Base-by-base conservation (phyloP, 257 asterid species). In the Fraxinus americana region DNA sequence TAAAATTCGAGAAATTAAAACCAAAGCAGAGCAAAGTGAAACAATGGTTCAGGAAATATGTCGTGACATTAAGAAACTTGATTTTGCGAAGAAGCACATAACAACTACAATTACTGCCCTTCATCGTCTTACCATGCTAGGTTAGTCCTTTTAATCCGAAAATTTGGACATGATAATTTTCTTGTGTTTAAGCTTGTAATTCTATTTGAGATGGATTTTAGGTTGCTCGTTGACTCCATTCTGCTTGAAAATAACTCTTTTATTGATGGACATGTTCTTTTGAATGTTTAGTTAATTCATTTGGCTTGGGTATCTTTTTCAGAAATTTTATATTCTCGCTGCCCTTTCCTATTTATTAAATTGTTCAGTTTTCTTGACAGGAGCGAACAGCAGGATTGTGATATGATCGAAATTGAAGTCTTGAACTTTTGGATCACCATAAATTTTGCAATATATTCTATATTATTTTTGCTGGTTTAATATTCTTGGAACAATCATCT, bases 31-130 rank as follows among this genome's bases (percentile, higher is more conserved):
- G 88, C 99, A 95, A 90, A 95, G 98, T 83, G 99, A 95, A 89
- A 90, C 97, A 76, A 95, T 95, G 99, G 99, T 95, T 85, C 99
- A 95, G 89, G 99, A 95, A 89, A 95, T 95, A 79, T 95, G 99
- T 72, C 99, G 99, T 74, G 99, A 95, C 83, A 95, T 95, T 86
- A 95, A 95, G 91, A 95, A 95, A 85, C 87, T 95, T 73, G 99
- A 95, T 92, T 95, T 95, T 83, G 98, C 99, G 29, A 95, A 95
- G 90, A 95, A 95, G 89, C 97, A 95, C 82, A 95, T 95, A 74
- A 95, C 99, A 79, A 91, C 97, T 43, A 93, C 99, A 30, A 95
- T 95, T 76, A 95, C 98, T 66, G 97, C 99, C 70, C 99, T 95
- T 86, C 99, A 95, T 83, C 99, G 99, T 67, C 98, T 95, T 82